phyloP scores from a whole-genome alignment of 164 flowering plant species.

The Berberis thunbergii region DNA sequence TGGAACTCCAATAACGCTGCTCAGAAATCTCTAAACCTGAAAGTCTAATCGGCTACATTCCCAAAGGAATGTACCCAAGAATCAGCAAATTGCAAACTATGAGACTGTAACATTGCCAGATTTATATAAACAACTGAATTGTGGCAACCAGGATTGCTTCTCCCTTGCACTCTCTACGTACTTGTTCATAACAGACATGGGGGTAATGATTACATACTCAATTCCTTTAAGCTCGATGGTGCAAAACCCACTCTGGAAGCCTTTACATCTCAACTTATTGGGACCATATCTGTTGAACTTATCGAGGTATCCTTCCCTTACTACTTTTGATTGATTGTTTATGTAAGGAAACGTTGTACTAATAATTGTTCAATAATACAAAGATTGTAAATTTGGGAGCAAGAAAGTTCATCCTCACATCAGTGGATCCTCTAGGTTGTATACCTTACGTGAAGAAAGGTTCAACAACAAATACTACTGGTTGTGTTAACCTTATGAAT shows the following conservation, averaged over 20 bases:
- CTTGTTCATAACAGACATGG: constrained; percentile 55
- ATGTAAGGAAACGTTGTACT: background rate
- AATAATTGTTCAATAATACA: constrained; percentile 17
- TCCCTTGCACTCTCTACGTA: constrained; percentile 12
- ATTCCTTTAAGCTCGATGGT: constrained; percentile 27
- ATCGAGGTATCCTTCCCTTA: constrained; percentile 34
- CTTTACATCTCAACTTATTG: constrained; percentile 39
- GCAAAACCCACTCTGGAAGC: constrained; percentile 22
- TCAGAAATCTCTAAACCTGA: background rate
- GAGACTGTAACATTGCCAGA: constrained; percentile 36
- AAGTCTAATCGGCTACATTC: too few relatives aligned
- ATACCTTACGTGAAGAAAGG: constrained; percentile 22
- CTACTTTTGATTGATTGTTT: background rate
- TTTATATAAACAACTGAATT: constrained; percentile 20
- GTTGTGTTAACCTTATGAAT: constrained; percentile 29
- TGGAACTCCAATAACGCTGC: too few relatives aligned
- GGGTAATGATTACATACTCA: constrained; percentile 49
- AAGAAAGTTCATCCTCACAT: constrained; percentile 46
- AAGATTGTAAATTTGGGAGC: constrained; percentile 49
- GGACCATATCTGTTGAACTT: constrained; percentile 20
- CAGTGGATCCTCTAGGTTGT: constrained; percentile 56
- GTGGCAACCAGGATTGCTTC: background rate
- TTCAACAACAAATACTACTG: background rate
- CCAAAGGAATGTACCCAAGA: constrained; percentile 28
- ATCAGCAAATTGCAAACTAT: constrained; percentile 43